These are phyloP conservation scores for Fonsecaea multimorphosa DNA, from an alignment of 2,329 filamentous ascomycete species.

Conservation along the genomic window DNA sequence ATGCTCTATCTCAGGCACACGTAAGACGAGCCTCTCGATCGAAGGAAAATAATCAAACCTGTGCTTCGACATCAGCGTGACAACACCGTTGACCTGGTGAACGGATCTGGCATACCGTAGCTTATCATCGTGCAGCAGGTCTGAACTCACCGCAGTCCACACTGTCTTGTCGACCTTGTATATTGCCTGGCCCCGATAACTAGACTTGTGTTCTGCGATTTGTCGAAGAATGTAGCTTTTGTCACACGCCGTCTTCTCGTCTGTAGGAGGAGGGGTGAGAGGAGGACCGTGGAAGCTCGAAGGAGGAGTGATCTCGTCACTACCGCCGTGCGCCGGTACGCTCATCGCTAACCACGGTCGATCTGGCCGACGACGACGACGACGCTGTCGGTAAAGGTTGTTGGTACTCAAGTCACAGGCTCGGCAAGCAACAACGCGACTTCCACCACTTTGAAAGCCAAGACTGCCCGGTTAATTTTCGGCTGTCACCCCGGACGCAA, in stretches of 20 bases:
- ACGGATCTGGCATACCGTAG: constrained; percentile 18
- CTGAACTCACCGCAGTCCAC: constrained; percentile 13
- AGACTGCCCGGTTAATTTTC: too few species aligned
- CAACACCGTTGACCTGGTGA: background rate
- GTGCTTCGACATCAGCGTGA: constrained; percentile 13
- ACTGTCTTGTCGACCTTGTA: constrained; percentile 10
- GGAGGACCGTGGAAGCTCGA: constrained; percentile 10
- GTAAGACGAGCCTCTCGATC: constrained; percentile 15
- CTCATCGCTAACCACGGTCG: background rate
- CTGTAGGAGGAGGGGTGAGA: constrained; percentile 27
- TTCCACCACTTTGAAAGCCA: too few species aligned
- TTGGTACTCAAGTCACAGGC: too few species aligned
- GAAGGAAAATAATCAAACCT: constrained; percentile 29
- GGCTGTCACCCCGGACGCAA: too few species aligned
- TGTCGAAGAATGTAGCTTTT: background rate
- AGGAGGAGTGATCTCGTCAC: constrained; percentile 17
- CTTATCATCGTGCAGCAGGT: constrained; percentile 25
- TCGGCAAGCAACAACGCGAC: too few species aligned
- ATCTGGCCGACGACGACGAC: too few species aligned
- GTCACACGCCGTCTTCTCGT: constrained; percentile 17
- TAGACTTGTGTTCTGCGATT: constrained; percentile 19
- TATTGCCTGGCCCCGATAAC: constrained; percentile 8
- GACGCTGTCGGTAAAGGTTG: too few species aligned
- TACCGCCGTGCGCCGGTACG: constrained; percentile 2
- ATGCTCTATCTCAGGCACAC: constrained; percentile 23